phyloP scores from a whole-genome alignment of 176 grass and related monocot species.

The Oryza nivara region DNA sequence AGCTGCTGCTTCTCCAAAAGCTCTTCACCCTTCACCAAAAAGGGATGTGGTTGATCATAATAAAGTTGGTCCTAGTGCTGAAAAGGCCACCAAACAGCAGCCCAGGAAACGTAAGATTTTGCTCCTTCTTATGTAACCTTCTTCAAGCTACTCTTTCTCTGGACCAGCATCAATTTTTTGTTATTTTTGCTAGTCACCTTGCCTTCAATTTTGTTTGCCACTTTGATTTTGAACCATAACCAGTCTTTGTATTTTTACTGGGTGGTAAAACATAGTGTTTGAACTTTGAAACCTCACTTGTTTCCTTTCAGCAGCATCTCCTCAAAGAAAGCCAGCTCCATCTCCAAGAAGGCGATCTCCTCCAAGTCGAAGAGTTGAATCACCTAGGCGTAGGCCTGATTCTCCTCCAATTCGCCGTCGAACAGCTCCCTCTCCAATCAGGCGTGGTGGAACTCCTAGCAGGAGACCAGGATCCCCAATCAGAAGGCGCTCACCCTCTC shows the following conservation, averaged over 20 bases:
- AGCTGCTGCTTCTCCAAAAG: conserved; percentile 51
- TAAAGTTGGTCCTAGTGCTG: conserved; percentile 54
- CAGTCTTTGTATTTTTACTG: too few species aligned
- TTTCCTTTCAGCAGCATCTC: conserved; percentile 58
- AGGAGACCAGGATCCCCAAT: conserved; percentile 57
- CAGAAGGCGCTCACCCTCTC: conserved; percentile 80
- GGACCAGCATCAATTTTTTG: neutral
- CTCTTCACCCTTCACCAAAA: conserved; percentile 49
- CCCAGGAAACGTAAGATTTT: conserved; percentile 69
- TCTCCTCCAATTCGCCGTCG: conserved; percentile 56
- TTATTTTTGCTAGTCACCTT: conserved; percentile 4
- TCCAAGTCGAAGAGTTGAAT: conserved; percentile 57
- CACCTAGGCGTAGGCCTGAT: conserved; percentile 61
- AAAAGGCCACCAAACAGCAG: conserved; percentile 56
- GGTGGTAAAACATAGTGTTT: neutral
- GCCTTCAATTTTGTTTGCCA: neutral
- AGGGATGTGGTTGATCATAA: conserved; percentile 58
- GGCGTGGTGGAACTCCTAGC: conserved; percentile 47
- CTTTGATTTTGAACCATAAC: neutral
- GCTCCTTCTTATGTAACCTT: neutral
- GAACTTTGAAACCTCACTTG: neutral
- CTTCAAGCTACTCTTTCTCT: neutral
- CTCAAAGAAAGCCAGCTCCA: conserved; percentile 51
- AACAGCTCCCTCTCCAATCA: conserved; percentile 45
- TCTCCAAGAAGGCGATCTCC: conserved; percentile 62